phyloP scores from a whole-genome alignment of 495 filamentous ascomycete species.

The Penicillium samsonianum region DNA sequence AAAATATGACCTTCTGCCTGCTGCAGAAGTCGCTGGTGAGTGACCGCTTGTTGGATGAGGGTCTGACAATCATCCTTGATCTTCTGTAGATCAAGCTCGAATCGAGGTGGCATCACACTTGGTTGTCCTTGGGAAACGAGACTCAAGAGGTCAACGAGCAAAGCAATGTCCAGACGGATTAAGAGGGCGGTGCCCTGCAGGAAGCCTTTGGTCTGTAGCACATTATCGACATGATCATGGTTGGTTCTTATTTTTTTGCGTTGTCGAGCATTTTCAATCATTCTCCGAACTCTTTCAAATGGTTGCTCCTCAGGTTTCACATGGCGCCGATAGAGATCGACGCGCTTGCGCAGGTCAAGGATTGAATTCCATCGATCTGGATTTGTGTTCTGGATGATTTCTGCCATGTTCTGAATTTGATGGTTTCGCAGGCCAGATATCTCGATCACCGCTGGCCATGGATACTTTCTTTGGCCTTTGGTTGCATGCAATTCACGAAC shows the following conservation, averaged over 20 bases:
- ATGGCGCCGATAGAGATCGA: slow-evolving; percentile 44
- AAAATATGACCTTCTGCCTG: slow-evolving; percentile 38
- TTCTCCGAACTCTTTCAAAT: slow-evolving; percentile 54
- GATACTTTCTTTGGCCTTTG: slow-evolving; percentile 7
- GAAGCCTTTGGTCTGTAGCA: slow-evolving; percentile 49
- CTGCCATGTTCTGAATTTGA: slow-evolving; percentile 11
- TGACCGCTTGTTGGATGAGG: slow-evolving; percentile 16
- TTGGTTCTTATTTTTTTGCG: slow-evolving; percentile 34
- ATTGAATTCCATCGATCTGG: slow-evolving; percentile 40
- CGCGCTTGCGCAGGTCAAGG: slow-evolving; percentile 39
- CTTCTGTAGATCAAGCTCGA: slow-evolving; percentile 38
- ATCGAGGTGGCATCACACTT: neutral
- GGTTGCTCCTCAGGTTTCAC: slow-evolving; percentile 61
- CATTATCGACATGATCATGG: slow-evolving; percentile 44
- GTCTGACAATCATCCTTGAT: slow-evolving; percentile 35
- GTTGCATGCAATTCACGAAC: slow-evolving; percentile 20
- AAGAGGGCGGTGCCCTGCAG: slow-evolving; percentile 53
- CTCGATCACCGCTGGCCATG: neutral
- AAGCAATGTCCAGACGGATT: slow-evolving; percentile 55
- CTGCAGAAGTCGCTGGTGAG: slow-evolving; percentile 16
- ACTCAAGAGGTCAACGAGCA: slow-evolving; percentile 48
- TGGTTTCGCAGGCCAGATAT: slow-evolving; percentile 3
- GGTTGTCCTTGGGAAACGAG: slow-evolving; percentile 38
- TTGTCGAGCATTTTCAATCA: slow-evolving; percentile 52
- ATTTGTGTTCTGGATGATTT: slow-evolving; percentile 4